Conservation (phyloP, 2,329 filamentous ascomycete genomes). For the Cladosporium sp. region DNA sequence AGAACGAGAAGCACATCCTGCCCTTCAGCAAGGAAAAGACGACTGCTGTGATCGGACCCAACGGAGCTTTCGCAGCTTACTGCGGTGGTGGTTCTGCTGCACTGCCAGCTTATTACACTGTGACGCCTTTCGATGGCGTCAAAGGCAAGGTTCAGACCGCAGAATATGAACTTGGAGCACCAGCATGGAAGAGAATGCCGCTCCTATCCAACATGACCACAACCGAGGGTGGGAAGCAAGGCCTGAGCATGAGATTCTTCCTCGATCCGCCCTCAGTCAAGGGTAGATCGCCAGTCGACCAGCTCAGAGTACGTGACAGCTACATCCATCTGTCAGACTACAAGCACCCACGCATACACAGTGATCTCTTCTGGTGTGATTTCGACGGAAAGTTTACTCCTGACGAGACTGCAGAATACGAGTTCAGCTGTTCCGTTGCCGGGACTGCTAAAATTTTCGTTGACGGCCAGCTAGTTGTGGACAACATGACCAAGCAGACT, state of each 20-base stretch:
- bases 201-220: conserved; percentile 23
- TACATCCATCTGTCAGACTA: conserved; percentile 50
- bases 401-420: conserved; percentile 57
- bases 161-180: conserved; percentile 22
- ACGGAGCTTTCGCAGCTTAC: conserved; percentile 62
- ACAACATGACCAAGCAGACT: conserved; percentile 57
- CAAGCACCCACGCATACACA: conserved; percentile 35
- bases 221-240: conserved; percentile 20
- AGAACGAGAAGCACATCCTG: conserved; percentile 63
- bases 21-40: conserved; percentile 64
- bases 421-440: conserved; percentile 62
- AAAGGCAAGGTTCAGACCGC: conserved; percentile 21
- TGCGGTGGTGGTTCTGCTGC: conserved; percentile 33
- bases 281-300: conserved; percentile 50
- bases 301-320: conserved; percentile 39
- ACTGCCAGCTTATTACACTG: conserved; percentile 31
- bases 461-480: conserved; percentile 58
- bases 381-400: conserved; percentile 57
- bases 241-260: conserved; percentile 39
- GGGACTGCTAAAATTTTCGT: conserved; percentile 64
- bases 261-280: conserved; percentile 48
- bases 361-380: conserved; percentile 38
- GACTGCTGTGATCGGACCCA: conserved; percentile 70
- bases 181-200: conserved; percentile 28
- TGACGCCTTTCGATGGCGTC: conserved; percentile 31